These are phyloP conservation scores for Scorias spongiosa DNA, from an alignment of 2,329 filamentous ascomycete species.

Conservation along the genomic window DNA sequence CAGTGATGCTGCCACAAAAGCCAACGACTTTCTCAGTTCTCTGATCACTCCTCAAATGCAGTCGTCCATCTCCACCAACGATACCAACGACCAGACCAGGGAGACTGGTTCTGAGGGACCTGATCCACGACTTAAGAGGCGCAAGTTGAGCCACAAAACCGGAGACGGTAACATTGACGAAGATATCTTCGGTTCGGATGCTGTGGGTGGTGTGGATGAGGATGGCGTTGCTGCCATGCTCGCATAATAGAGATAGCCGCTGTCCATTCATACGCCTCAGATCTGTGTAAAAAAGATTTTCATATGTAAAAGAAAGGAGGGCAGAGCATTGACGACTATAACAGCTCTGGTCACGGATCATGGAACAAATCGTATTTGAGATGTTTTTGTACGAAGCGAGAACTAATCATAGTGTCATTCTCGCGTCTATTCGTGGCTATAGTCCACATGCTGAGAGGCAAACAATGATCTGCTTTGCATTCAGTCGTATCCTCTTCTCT, in stretches of 20 bases:
- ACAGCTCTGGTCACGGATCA: too few relatives aligned
- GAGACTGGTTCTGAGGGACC: background rate
- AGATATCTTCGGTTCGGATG: slow-evolving; percentile 15
- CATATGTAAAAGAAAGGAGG: too few relatives aligned
- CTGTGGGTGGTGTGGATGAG: slow-evolving; percentile 17
- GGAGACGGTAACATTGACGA: slow-evolving; percentile 12
- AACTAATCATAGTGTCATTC: too few relatives aligned
- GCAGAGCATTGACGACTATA: too few relatives aligned
- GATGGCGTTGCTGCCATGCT: slow-evolving; percentile 20
- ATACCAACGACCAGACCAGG: background rate
- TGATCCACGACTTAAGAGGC: slow-evolving; percentile 21
- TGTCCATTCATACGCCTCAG: too few relatives aligned
- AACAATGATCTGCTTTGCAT: too few relatives aligned
- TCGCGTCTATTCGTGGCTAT: too few relatives aligned
- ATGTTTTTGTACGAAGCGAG: too few relatives aligned
- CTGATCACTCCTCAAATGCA: slow-evolving; percentile 9
- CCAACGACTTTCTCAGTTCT: slow-evolving; percentile 14
- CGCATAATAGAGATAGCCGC: background rate
- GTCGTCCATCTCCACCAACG: slow-evolving; percentile 1
- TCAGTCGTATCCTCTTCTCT: too few relatives aligned
- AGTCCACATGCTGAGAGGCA: too few relatives aligned
- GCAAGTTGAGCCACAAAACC: slow-evolving; percentile 19
- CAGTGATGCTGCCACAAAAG: slow-evolving; percentile 1
- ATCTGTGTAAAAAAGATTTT: too few relatives aligned
- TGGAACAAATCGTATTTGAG: too few relatives aligned